Percentiles rank a stretch among this genome's conserved stretches.
Conservation (phyloP, 139 green algal genomes). For the Parachlorella kessleri region DNA sequence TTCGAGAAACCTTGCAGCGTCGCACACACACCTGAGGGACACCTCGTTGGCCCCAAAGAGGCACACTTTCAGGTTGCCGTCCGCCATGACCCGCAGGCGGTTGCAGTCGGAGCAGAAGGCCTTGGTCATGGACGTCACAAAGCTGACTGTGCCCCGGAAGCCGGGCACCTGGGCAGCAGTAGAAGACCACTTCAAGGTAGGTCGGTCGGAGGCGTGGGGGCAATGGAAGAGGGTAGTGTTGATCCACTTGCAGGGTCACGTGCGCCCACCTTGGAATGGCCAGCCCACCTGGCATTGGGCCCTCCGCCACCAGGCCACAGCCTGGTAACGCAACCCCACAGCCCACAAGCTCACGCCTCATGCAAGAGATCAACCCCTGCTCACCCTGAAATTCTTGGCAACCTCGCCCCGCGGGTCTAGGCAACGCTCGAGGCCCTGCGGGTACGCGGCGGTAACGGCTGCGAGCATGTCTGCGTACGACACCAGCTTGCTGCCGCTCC, state of each 20-base stretch:
- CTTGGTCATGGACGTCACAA: constrained; percentile 97
- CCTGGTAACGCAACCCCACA: too few species aligned
- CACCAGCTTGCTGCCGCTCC: constrained; percentile 87
- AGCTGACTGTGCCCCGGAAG: constrained; percentile 84
- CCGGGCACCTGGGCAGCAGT: constrained; percentile 47
- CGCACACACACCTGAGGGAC: constrained; percentile 52
- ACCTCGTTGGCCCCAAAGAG: constrained; percentile 96
- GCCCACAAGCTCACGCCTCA: too few species aligned
- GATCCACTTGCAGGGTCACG: too few species aligned
- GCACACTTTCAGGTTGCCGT: constrained; percentile 97
- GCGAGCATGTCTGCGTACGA: constrained; percentile 61
- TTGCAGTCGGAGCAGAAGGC: constrained; percentile 96
- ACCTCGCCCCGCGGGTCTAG: constrained; percentile 81
- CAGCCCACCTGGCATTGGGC: too few species aligned
- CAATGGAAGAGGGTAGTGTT: too few species aligned
- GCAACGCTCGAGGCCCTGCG: constrained; percentile 42
- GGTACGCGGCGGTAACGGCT: constrained; percentile 1
- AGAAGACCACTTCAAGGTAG: neutral
- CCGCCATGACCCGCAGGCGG: constrained; percentile 91
- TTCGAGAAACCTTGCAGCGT: neutral
- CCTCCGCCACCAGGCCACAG: too few species aligned
- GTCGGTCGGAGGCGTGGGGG: neutral
- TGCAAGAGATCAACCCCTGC: too few species aligned
- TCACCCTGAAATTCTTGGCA: constrained; percentile 90
- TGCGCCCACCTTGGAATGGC: too few species aligned